Evolutionary conservation across 805 yeast species (phyloP), one percentile per base, ranked within the genome.

Genomic region (Kodamaea neixiangensis): DNA sequence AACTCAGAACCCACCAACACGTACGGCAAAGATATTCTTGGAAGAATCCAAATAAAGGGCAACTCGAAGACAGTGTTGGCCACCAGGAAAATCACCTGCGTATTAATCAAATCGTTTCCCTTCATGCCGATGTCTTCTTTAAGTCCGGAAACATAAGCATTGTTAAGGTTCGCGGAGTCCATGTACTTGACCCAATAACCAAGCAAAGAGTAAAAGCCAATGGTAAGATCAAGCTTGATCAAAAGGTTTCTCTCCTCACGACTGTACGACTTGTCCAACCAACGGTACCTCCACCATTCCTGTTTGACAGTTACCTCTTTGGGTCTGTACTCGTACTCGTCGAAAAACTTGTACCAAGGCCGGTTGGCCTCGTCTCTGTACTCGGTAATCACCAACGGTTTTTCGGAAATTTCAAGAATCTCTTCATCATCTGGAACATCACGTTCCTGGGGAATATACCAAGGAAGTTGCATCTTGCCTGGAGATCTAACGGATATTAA

Each of bases 301-400:
- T 58, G 58, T 44, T 44, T 21, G 3, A 15, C 35, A 18, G 14
- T 20, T 18, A 44, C 37, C 1, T 39, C 35, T n/a, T 42, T 34
- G n/a, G 48, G 56, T 17, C 71, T 49, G 53, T 67, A 66, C 48
- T 67, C 71, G 49, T 61, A 67, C 52, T 67, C 71, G 51, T 67
- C 71, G 40, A 78, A 78, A 51, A 66, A 77, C 31, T 69, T 70
- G 70, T 71, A 76, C 79, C 82, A 79, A 20, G 74, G 70, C 48
- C 82, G 67, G 48, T 75, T 57, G 3, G 82, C 81, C 60, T 79
- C 83, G 58, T 80, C 84, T 53, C 83, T 64, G 55, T 71, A 74
- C 57, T 78, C 82, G 3, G 29, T 21, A 5, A 42, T 22, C 25
- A 35, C 31, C 35, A 46, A 37, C n/a, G 19, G 41, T 19, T 37